phyloP scores from a whole-genome alignment of 768 basidiomycete genomes.

The Lactarius indigo region DNA sequence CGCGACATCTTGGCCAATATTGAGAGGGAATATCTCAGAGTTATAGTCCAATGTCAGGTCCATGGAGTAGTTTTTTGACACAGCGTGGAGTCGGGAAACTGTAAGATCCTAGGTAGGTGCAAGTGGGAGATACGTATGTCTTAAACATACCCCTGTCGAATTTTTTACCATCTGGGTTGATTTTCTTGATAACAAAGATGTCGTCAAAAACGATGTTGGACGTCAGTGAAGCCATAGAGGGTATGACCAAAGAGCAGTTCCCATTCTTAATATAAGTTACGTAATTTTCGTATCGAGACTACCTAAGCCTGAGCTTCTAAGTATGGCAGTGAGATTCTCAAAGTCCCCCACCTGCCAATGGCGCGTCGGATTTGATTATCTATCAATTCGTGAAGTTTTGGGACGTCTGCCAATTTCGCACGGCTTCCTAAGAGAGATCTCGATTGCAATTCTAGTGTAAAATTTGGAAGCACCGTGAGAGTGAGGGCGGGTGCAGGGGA shows the following conservation, averaged over 20 bases:
- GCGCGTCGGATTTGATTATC: slow-evolving; percentile 54
- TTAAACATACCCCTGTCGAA: slow-evolving; percentile 85
- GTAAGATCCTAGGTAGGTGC: slow-evolving; percentile 3
- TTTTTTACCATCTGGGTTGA: slow-evolving; percentile 93
- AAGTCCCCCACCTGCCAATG: slow-evolving; percentile 46
- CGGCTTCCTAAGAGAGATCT: slow-evolving; percentile 93
- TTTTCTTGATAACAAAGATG: slow-evolving; percentile 79
- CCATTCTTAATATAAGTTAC: background rate
- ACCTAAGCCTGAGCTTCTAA: slow-evolving; percentile 29
- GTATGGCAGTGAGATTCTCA: slow-evolving; percentile 63
- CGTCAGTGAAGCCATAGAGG: slow-evolving; percentile 31
- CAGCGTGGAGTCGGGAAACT: slow-evolving; percentile 91
- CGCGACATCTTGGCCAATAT: slow-evolving; percentile 67
- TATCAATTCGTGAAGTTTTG: slow-evolving; percentile 94
- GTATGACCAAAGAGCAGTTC: background rate
- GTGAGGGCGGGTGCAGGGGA: slow-evolving; percentile 58
- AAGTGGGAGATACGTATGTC: background rate
- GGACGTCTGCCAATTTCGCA: slow-evolving; percentile 96
- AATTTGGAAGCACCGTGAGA: slow-evolving; percentile 77
- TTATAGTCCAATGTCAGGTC: slow-evolving; percentile 92
- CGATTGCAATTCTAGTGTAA: slow-evolving; percentile 81
- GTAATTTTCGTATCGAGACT: slow-evolving; percentile 3
- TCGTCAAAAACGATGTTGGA: slow-evolving; percentile 91
- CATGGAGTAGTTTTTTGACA: slow-evolving; percentile 91
- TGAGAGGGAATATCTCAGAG: slow-evolving; percentile 80